These are phyloP conservation scores for Puccinellia tenuiflora DNA, from an alignment of 176 grass and related monocot genomes.

Conservation along the genomic window DNA sequence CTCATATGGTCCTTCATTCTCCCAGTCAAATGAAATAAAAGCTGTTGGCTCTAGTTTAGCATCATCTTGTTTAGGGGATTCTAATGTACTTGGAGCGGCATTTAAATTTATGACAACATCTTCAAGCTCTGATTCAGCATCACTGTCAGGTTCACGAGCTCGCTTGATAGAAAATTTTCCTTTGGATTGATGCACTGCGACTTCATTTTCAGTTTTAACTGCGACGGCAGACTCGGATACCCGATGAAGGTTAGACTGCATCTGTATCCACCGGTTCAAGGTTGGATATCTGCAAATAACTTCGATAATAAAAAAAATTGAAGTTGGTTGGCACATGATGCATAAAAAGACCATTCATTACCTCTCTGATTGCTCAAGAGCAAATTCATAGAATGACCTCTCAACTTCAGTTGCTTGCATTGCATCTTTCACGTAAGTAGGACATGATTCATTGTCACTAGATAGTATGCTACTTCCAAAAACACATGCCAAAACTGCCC, in stretches of 20 bases:
- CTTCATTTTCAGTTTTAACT: constrained; percentile 44
- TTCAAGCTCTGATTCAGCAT: constrained; percentile 68
- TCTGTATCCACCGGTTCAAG: constrained; percentile 97
- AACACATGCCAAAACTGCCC: constrained; percentile 89
- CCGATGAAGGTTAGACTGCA: constrained; percentile 96
- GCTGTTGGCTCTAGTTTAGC: constrained; percentile 44
- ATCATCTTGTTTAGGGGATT: constrained; percentile 51
- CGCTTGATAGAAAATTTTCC: constrained; percentile 67
- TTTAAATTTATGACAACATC: constrained; percentile 41
- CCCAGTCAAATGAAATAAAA: constrained; percentile 93
- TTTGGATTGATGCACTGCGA: constrained; percentile 41
- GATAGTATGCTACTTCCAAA: constrained; percentile 90
- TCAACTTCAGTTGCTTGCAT: constrained; percentile 61
- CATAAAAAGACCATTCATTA: constrained; percentile 30
- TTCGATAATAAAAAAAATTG: constrained; percentile 24
- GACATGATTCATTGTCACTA: constrained; percentile 58
- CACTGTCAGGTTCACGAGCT: constrained; percentile 64
- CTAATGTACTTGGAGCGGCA: constrained; percentile 39
- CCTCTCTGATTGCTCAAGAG: constrained; percentile 96
- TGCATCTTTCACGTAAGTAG: constrained; percentile 39
- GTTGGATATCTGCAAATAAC: constrained; percentile 75
- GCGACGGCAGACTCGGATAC: constrained; percentile 70
- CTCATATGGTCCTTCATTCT: constrained; percentile 89
- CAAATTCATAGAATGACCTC: constrained; percentile 90
- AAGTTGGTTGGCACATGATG: constrained; percentile 7